Percentiles rank a stretch among this genome's conserved stretches.
These are phyloP conservation scores for Fusarium paranaense DNA, from an alignment of 2,329 filamentous ascomycete genomes.

Conservation along the genomic window DNA sequence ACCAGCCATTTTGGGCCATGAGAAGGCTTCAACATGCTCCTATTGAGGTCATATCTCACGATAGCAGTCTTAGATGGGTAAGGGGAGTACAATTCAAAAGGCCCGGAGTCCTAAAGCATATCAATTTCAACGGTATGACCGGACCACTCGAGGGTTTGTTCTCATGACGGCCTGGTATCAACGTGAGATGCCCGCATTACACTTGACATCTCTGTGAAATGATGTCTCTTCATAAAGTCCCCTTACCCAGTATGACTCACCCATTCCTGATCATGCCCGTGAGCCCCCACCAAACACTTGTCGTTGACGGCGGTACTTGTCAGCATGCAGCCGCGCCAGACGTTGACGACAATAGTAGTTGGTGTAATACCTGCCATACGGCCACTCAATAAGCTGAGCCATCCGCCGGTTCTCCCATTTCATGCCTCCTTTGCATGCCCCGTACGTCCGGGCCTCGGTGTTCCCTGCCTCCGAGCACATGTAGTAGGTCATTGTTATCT, in stretches of 20 bases:
- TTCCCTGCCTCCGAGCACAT: constrained; percentile 21
- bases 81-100: not conserved
- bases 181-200: not conserved
- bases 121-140: not conserved
- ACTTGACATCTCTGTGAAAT: not conserved
- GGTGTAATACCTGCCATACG: constrained; percentile 12
- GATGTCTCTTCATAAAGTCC: not conserved
- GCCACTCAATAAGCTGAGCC: constrained; percentile 1
- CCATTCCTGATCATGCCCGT: too few species aligned
- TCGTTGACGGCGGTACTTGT: not conserved
- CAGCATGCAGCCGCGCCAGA: not conserved
- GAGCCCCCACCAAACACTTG: not conserved
- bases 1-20: not conserved
- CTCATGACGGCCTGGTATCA: not conserved
- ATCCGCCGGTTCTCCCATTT: constrained; percentile 14
- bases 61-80: not conserved
- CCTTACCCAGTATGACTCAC: not conserved
- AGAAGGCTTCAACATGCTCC: not conserved
- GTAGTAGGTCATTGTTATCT: constrained; percentile 17
- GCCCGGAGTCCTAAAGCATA: not conserved
- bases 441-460: constrained; percentile 1
- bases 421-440: not conserved
- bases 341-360: constrained; percentile 10
- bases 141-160: not conserved
- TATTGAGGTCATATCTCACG: not conserved